Evolutionary conservation across 1,284 basidiomycete genomes (phyloP).

Genomic region (Sanghuangporus baumii): DNA sequence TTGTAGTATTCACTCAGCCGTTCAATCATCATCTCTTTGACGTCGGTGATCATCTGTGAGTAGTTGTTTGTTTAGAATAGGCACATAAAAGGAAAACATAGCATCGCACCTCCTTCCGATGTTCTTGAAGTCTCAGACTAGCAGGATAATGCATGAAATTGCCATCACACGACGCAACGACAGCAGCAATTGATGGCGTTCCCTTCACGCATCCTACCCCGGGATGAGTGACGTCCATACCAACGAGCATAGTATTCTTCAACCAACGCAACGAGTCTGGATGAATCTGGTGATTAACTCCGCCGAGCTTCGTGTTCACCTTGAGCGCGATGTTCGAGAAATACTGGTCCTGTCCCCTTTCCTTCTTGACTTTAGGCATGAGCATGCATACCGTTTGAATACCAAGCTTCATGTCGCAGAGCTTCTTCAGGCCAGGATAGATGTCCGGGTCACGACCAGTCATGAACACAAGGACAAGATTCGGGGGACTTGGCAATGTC

Average conservation of each 20-base stretch:
- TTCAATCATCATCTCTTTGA: slow-evolving; percentile 62
- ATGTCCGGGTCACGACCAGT: slow-evolving; percentile 5
- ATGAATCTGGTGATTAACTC: slow-evolving; percentile 66
- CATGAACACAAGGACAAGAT: slow-evolving; percentile 14
- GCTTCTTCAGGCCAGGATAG: slow-evolving; percentile 32
- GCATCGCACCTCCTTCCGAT: slow-evolving; percentile 55
- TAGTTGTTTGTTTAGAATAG: neutral
- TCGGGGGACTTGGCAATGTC: neutral
- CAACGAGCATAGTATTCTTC: slow-evolving; percentile 72
- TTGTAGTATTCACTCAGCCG: slow-evolving; percentile 53
- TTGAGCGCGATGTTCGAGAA: slow-evolving; percentile 64
- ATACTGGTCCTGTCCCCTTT: slow-evolving; percentile 63
- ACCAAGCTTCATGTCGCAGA: slow-evolving; percentile 38
- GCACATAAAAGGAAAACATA: slow-evolving; percentile 30
- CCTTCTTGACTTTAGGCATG: slow-evolving; percentile 30
- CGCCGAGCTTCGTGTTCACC: slow-evolving; percentile 75
- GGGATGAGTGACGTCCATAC: slow-evolving; percentile 76
- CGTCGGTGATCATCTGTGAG: slow-evolving; percentile 59
- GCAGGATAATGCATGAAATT: slow-evolving; percentile 68
- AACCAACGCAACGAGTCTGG: slow-evolving; percentile 54
- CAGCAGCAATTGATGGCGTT: slow-evolving; percentile 71
- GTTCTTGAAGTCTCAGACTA: slow-evolving; percentile 53
- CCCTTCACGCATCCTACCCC: slow-evolving; percentile 48
- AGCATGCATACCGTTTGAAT: slow-evolving; percentile 25
- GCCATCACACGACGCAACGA: slow-evolving; percentile 66